Base-by-base conservation (phyloP, 1,139 yeast species). In the Blastobotrys raffinosifermentans region DNA sequence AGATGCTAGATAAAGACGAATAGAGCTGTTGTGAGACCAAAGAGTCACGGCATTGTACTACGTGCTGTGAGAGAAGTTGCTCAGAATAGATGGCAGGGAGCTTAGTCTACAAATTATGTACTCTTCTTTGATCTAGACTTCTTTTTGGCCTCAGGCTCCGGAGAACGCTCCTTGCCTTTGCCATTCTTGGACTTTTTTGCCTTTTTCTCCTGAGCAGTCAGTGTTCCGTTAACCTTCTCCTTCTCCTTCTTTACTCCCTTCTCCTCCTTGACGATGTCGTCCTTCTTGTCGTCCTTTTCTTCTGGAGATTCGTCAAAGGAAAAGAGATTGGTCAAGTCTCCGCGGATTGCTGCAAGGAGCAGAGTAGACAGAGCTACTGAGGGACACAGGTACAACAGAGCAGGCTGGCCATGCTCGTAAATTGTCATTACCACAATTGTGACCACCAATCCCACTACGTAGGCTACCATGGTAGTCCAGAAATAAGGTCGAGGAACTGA, bases 311-410 rank as follows among this genome's bases (percentile, higher is more conserved):
- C 72, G 22, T 49, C 51, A 39, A 56, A 70, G 2, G 45, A 40
- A 72, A 70, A 72, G 15, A 76, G 43, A 17, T 55, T 47, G 0
- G 40, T 42, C 19, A 72, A 47, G 29, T 78, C 82, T 1, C 70
- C 70, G 17, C 63, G 54, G 7, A 40, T 17, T 15, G 49, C 29
- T 0, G 74, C 72, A 3, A 61, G 49, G 0, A 49, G 26, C 1
- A 58, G 26, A 1, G 66, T 61, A 1, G 70, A 60, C 0, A 63
- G 19, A 1, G 73, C 40, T 34, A 78, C 43, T 3, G 66, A 53
- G 3, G 89, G 87, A 4, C 77, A 77, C 26, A 80, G 58, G 51
- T 78, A 80, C 17, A 80, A 56, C 41, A 80, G 60, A 0, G 87
- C 87, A 1, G 87, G 87, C 56, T 79, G 87, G 1, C 80, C 84